phyloP scores from a whole-genome alignment of 139 green algal genomes.

The Marvania coccoides region DNA sequence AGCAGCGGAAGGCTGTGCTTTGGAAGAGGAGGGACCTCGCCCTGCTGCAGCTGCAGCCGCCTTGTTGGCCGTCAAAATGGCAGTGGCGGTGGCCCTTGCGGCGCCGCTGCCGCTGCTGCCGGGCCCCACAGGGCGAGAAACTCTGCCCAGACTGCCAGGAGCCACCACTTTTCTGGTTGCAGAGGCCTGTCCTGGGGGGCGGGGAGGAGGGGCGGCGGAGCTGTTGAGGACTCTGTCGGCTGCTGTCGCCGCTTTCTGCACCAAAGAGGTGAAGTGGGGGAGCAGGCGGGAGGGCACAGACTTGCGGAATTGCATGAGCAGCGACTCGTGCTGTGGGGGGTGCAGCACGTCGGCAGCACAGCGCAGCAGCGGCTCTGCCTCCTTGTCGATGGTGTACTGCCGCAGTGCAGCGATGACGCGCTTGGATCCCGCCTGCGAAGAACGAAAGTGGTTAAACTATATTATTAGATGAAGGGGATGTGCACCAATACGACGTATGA shows the following conservation, averaged over 20 bases:
- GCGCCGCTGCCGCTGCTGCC: neutral
- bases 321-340: constrained; percentile 10
- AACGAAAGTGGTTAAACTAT: too few relatives aligned
- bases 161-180: neutral
- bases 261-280: neutral
- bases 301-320: constrained; percentile 39
- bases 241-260: neutral
- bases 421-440: neutral
- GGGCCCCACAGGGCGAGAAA: too few relatives aligned
- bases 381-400: constrained; percentile 5
- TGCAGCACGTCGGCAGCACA: constrained; percentile 40
- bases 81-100: neutral
- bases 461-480: neutral
- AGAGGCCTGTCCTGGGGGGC: neutral
- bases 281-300: constrained; percentile 32
- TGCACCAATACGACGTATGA: constrained; percentile 18
- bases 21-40: neutral
- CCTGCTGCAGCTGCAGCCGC: neutral
- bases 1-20: neutral
- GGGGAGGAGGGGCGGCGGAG: neutral
- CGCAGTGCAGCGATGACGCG: neutral
- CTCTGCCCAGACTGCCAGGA: too few relatives aligned
- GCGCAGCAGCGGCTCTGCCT: constrained; percentile 36
- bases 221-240: neutral
- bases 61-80: neutral